Percentiles rank a stretch among this genome's conserved stretches.
phyloP scores from a whole-genome alignment of 108 stramenopile genomes.

The Aurantiochytrium sp. region DNA sequence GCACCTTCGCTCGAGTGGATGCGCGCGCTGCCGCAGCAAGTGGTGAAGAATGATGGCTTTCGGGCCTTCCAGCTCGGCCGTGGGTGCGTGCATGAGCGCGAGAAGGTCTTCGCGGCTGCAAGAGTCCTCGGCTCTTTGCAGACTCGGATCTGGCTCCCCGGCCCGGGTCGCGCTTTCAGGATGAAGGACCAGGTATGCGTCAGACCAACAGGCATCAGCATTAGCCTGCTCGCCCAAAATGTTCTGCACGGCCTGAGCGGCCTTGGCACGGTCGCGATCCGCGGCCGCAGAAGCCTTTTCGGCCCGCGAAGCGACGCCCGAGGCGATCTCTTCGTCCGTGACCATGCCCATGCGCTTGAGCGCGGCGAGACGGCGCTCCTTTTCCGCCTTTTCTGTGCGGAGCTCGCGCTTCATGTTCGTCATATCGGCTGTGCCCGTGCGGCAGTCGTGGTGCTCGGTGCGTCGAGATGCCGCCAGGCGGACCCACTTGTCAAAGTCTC shows the following conservation, averaged over 20 bases:
- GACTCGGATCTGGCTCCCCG: background rate
- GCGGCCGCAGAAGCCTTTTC: background rate
- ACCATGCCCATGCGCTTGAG: background rate
- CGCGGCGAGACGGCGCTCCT: background rate
- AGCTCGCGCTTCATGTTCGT: constrained; percentile 30
- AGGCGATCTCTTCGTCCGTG: background rate
- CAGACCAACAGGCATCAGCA: constrained; percentile 1
- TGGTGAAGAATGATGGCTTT: background rate
- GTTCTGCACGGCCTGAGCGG: background rate
- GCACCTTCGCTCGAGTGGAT: background rate
- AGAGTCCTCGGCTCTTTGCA: background rate
- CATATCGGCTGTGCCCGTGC: constrained; percentile 37
- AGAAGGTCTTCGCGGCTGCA: constrained; percentile 19
- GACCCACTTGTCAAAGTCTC: constrained; percentile 47
- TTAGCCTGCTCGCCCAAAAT: background rate
- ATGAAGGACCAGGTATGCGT: background rate
- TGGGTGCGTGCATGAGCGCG: background rate
- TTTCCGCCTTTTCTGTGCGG: constrained; percentile 5
- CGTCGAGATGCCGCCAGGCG: constrained; percentile 39
- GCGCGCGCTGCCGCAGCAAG: background rate
- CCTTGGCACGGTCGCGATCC: background rate
- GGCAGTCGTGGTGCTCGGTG: constrained; percentile 40
- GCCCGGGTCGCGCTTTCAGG: background rate
- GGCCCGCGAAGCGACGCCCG: background rate
- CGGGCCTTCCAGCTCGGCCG: background rate